A percentile compares a stretch with the other conserved stretches of the same genome.
These are phyloP conservation scores for Artemisia annua DNA, from an alignment of 129 eudicot genomes.

Conservation along the genomic window DNA sequence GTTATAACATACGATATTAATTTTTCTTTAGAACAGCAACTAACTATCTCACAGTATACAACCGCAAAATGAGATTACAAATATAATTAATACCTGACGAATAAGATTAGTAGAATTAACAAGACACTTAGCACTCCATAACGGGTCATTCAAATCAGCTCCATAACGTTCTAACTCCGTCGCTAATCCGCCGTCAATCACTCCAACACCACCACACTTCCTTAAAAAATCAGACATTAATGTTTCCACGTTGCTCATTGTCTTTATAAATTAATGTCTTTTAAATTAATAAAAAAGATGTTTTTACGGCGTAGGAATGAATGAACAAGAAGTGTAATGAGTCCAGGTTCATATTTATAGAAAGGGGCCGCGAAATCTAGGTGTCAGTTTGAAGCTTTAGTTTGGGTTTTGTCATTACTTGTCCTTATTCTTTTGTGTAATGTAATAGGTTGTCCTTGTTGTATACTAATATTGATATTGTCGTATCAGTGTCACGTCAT, in stretches of 20 bases:
- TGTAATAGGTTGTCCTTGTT: background rate
- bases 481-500: background rate
- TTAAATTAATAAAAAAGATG: background rate
- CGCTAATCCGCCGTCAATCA: conserved; percentile 88
- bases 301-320: conserved; percentile 17
- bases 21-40: too few species aligned
- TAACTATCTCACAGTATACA: too few species aligned
- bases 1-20: conserved; percentile 6
- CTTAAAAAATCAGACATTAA: conserved; percentile 55
- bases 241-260: conserved; percentile 29
- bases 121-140: conserved; percentile 95
- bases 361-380: conserved; percentile 33
- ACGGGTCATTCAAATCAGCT: conserved; percentile 83
- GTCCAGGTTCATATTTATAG: conserved; percentile 31
- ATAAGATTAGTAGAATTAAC: conserved; percentile 68
- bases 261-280: background rate
- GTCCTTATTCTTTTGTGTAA: conserved; percentile 11
- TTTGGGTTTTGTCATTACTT: background rate
- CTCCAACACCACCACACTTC: conserved; percentile 71
- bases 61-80: background rate
- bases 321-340: conserved; percentile 6
- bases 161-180: conserved; percentile 91
- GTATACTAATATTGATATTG: too few species aligned
- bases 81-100: conserved; percentile 48
- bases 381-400: background rate